Base-by-base conservation (phyloP, 352 stramenopile species). In the Blastocystis sp. region DNA sequence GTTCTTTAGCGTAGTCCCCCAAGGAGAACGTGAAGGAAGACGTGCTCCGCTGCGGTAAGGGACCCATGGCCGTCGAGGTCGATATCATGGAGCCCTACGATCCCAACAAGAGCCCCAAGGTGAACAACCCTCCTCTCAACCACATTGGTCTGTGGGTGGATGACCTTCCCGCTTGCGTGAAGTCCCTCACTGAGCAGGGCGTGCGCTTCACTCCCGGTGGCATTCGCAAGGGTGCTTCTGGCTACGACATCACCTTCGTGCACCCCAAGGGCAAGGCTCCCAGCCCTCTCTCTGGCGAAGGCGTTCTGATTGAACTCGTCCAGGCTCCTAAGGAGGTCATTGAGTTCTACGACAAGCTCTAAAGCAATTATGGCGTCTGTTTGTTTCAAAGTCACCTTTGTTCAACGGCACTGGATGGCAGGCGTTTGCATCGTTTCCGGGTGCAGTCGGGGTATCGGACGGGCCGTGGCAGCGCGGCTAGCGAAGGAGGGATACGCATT, bases 81-180 rank as follows among this genome's bases (percentile, higher is more conserved):
- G 97, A 99, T 92, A 94, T 99, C 89, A 99, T 99, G 97, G 95
- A 98, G 91, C 97, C 96, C 4, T 93, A 99, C 31, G 95, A 98
- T 93, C 90, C 92, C 12, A 92, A 93, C 81, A 98, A 97, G 80
- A 70, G 74, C 45, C 91, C 88, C 88, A 94, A 96, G 91, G 95
- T 99, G 51, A 96, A 99, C 92, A 91, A 96, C 45, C 97, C 97
- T 21, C 92, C 96, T 26, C 93, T 99, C 66, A 99, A 99, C 93
- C 97, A 99, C 92, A 96, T 99, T 90, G 96, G 97, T 24, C 91
- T 99, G 21, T 98, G 96, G 97, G 94, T 99, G 65, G 96, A 99
- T 91, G 93, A 98, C 90, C 91, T 99, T 19, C 92, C 94, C 59
- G 92, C 92, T 24, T 96, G 95, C 21, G 96, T 98, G 24, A 91